A percentile compares a stretch with the other conserved stretches of the same genome.
These are phyloP conservation scores for Neurospora sp. DNA, from an alignment of 495 filamentous ascomycete genomes.

Conservation along the genomic window DNA sequence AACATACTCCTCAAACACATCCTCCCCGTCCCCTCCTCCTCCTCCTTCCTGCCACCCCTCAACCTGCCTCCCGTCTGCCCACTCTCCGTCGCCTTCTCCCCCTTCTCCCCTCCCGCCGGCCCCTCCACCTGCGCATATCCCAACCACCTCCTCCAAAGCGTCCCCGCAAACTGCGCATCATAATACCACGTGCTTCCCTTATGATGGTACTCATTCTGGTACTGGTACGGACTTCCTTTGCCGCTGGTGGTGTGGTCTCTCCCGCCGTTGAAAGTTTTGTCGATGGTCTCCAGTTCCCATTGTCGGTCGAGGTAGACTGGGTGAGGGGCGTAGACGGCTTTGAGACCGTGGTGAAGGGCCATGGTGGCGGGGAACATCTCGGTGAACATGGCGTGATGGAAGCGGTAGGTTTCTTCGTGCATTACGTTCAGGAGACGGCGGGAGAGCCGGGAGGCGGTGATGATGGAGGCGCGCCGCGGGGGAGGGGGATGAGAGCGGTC, in stretches of 20 bases:
- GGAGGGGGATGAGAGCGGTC: constrained; percentile 50
- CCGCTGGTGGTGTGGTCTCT: constrained; percentile 62
- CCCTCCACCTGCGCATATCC: constrained; percentile 59
- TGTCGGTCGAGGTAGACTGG: constrained; percentile 78
- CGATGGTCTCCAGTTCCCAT: constrained; percentile 65
- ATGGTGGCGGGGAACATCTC: constrained; percentile 88
- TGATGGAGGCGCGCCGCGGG: constrained; percentile 74
- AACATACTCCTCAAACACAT: constrained; percentile 88
- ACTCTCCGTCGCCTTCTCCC: constrained; percentile 65
- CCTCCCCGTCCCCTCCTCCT: constrained; percentile 51
- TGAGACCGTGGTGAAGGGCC: constrained; percentile 86
- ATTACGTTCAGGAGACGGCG: constrained; percentile 72
- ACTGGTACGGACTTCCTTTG: constrained; percentile 61
- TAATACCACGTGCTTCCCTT: constrained; percentile 90
- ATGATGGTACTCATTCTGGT: constrained; percentile 82
- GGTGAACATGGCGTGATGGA: constrained; percentile 78
- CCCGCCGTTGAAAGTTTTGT: constrained; percentile 76
- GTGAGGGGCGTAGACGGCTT: constrained; percentile 90
- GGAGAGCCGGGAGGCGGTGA: constrained; percentile 72
- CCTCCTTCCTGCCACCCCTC: constrained; percentile 64
- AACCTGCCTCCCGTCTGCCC: constrained; percentile 27
- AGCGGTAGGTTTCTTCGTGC: constrained; percentile 74
- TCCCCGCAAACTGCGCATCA: constrained; percentile 72
- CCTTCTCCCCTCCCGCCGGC: constrained; percentile 3
- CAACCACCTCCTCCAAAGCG: constrained; percentile 82